Evolutionary conservation across 306 rosid genomes (phyloP).

Genomic region (Sophora flavescens): DNA sequence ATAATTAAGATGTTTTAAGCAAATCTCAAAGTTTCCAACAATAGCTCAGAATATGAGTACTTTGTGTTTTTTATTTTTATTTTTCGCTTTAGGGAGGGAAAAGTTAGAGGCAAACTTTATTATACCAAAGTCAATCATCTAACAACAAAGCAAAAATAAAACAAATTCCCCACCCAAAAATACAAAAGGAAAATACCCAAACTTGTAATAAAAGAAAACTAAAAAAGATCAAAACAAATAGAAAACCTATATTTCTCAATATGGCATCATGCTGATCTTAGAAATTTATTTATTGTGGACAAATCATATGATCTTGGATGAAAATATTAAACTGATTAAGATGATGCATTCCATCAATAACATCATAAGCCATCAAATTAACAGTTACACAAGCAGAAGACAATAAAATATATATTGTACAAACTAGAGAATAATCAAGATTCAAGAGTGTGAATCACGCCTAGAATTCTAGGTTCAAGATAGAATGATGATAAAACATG

Average conservation of each 20-base stretch:
- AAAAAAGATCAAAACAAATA: constrained; percentile 1
- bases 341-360: constrained; percentile 13
- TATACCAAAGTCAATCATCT: background rate
- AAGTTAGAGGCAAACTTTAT: constrained; percentile 12
- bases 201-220: background rate
- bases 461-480: constrained; percentile 19
- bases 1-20: constrained; percentile 13
- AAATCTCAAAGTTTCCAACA: constrained; percentile 6
- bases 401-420: background rate
- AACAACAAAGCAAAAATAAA: background rate
- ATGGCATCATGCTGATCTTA: constrained; percentile 25
- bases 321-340: constrained; percentile 26
- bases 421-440: constrained; percentile 21
- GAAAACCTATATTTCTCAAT: background rate
- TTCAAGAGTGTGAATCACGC: constrained; percentile 11
- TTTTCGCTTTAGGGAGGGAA: background rate
- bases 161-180: background rate
- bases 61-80: background rate
- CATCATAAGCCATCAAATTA: constrained; percentile 24
- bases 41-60: background rate
- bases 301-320: background rate
- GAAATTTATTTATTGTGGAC: background rate
- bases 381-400: background rate
- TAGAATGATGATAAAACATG: constrained; percentile 3
- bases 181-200: background rate